Conservation (phyloP, 1,284 basidiomycete species). For the Pholiota adiposa region DNA sequence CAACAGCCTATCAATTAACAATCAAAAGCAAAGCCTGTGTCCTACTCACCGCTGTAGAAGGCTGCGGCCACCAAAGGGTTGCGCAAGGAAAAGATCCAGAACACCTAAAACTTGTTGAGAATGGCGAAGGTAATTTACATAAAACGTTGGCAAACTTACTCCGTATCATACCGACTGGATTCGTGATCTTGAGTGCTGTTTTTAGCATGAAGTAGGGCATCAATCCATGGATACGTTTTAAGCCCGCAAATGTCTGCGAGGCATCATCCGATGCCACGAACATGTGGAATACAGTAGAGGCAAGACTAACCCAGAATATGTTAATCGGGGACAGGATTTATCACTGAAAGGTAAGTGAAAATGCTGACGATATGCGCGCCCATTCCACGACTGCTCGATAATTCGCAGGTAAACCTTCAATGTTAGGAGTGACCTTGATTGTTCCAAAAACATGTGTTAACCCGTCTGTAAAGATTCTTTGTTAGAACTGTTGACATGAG, state of each 20-base stretch:
- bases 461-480: slow-evolving; percentile 82
- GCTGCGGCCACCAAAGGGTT: slow-evolving; percentile 94
- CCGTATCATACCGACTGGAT: slow-evolving; percentile 96
- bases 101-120: slow-evolving; percentile 48
- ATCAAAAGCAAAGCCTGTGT: background rate
- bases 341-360: slow-evolving; percentile 2
- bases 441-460: slow-evolving; percentile 86
- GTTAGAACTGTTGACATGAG: too few relatives aligned
- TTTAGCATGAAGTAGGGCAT: slow-evolving; percentile 99
- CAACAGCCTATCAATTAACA: slow-evolving; percentile 4
- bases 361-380: slow-evolving; percentile 90
- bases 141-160: slow-evolving; percentile 32
- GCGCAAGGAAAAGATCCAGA: slow-evolving; percentile 96
- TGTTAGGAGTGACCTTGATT: slow-evolving; percentile 82
- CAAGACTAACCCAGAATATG: slow-evolving; percentile 55
- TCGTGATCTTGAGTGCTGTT: slow-evolving; percentile 90
- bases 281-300: slow-evolving; percentile 94
- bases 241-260: slow-evolving; percentile 84
- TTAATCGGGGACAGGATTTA: slow-evolving; percentile 10
- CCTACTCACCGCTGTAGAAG: slow-evolving; percentile 78
- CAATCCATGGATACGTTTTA: slow-evolving; percentile 94
- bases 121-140: background rate
- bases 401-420: slow-evolving; percentile 82
- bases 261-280: slow-evolving; percentile 94
- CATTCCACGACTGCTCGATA: slow-evolving; percentile 94